Base-by-base conservation (phyloP, 768 basidiomycete genomes). In the Podaxis sp. region DNA sequence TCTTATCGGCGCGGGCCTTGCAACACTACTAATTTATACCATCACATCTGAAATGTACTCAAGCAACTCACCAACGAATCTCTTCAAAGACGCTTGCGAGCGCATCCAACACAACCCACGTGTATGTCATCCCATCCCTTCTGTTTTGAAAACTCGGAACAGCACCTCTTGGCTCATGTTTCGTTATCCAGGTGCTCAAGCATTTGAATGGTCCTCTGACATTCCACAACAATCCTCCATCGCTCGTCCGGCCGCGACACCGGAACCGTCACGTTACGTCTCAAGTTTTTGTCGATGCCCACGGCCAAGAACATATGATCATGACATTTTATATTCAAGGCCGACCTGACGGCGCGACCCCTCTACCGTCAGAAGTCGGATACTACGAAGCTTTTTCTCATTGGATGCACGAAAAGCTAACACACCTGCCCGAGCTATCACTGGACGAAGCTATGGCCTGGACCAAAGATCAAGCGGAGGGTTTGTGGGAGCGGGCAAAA, bases 201-300 rank as follows among this genome's bases (percentile, higher is more conserved):
- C 86, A 90, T 69, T 79, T 94, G 43, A 84, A 83, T 50, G 80
- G 81, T 8, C 86, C 90, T 4, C 77, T 91, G 36, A 76, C 80
- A 7, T 94, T 94, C 72, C 89, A 94, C 72, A 93, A 90, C 69
- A 91, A 89, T 67, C 89, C 91, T 0, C 91, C 93, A 2, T 87
- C 89, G n/a, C 73, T 79, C 41, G 71, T 82, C 57, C 85, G 91
- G 29, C 93, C 93, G 12, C 84, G 91, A 58, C 93, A 94, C 69
- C 85, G 93, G 19, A 90, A 91, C 67, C 85, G 90, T 68, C 89
- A 90, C 75, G 89, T 93, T 49, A 85, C 85, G 7, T 93, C 92
- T 19, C 88, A 91, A 63, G 81, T 93, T 64, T 85, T 85, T 63
- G 76, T 90, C 25, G 93, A 94, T 71, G 75, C 86, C 11, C 70